Percentiles rank a stretch among this genome's conserved stretches.
Conservation (phyloP, 768 basidiomycete species). For the Antrodiella citrinella region DNA sequence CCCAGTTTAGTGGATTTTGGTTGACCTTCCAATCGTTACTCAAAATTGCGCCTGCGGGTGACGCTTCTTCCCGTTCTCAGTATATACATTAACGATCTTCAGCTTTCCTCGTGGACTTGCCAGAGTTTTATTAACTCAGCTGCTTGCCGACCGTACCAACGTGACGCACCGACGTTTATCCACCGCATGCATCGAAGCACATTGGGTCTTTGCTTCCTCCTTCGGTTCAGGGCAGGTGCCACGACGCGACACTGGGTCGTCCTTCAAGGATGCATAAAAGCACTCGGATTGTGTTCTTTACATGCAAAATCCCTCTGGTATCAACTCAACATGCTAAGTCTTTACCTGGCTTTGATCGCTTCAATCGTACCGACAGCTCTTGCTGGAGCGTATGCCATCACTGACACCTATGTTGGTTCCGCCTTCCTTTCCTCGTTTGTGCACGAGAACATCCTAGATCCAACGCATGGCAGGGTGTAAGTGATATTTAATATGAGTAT, state of each 20-base stretch:
- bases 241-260: too few species aligned
- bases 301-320: neutral
- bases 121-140: too few species aligned
- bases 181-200: neutral
- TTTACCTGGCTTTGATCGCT: neutral
- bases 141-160: too few species aligned
- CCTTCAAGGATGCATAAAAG: too few species aligned
- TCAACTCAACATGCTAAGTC: neutral
- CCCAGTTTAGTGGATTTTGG: too few species aligned
- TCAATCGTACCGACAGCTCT: conserved; percentile 10
- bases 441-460: conserved; percentile 44
- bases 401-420: conserved; percentile 36
- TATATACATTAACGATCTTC: too few species aligned
- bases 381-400: conserved; percentile 35
- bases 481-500: conserved; percentile 11
- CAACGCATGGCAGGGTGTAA: conserved; percentile 63
- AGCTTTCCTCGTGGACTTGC: too few species aligned
- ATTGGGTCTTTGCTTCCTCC: neutral
- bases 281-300: neutral
- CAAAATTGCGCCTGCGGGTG: too few species aligned
- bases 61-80: too few species aligned
- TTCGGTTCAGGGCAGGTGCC: too few species aligned
- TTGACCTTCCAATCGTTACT: too few species aligned
- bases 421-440: conserved; percentile 45
- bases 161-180: neutral